Percentiles rank a stretch among this genome's conserved stretches.
Conservation (phyloP, 306 rosid species). For the Citrullus amarus region DNA sequence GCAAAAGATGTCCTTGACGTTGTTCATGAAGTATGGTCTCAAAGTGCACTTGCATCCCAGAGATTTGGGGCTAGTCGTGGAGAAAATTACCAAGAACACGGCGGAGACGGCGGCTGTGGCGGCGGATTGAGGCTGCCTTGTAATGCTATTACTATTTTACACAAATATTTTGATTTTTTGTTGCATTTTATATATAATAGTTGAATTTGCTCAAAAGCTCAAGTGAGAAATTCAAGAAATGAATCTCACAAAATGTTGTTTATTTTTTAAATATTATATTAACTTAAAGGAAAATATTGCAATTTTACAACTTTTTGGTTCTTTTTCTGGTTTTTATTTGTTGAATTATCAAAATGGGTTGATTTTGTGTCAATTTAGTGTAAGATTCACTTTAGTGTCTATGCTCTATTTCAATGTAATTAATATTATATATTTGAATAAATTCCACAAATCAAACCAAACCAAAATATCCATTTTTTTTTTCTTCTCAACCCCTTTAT, state of each 20-base stretch:
- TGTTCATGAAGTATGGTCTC: constrained; percentile 89
- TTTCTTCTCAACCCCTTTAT: no score
- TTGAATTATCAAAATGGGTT: no score
- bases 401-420: no score
- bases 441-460: no score
- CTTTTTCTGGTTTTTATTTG: no score
- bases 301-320: background rate
- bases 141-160: background rate
- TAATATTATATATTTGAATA: no score
- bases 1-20: constrained; percentile 88
- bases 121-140: background rate
- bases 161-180: background rate
- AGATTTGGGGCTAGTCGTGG: constrained; percentile 38
- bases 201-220: background rate
- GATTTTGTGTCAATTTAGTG: no score
- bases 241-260: background rate
- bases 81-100: constrained; percentile 14
- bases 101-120: background rate
- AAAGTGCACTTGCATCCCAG: constrained; percentile 52
- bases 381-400: no score
- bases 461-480: no score
- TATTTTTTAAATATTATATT: background rate
- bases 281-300: background rate
- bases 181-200: background rate
- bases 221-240: background rate